These are phyloP conservation scores for Wickerhamiella allomyrinae DNA, from an alignment of 805 yeast species.

Conservation along the genomic window DNA sequence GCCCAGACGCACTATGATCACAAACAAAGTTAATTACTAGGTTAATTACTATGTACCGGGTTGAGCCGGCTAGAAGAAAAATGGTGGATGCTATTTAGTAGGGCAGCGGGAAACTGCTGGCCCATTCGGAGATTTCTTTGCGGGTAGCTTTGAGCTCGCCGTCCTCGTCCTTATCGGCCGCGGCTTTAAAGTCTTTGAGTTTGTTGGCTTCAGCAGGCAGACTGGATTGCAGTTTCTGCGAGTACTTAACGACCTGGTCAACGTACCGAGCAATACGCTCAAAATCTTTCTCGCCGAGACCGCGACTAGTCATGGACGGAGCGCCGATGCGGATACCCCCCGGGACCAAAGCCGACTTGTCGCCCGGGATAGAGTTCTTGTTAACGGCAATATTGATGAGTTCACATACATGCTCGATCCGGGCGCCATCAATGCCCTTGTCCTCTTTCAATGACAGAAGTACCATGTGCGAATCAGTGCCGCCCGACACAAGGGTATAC, in stretches of 20 bases:
- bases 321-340: conserved; percentile 95
- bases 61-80: too few species aligned
- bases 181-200: conserved; percentile 48
- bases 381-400: conserved; percentile 85
- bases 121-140: conserved; percentile 60
- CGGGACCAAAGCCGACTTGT: conserved; percentile 88
- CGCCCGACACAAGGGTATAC: conserved; percentile 70
- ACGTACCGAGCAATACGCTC: conserved; percentile 66
- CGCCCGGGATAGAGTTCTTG: conserved; percentile 95
- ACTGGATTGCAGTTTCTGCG: conserved; percentile 54
- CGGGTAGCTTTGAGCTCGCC: conserved; percentile 46
- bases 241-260: conserved; percentile 60
- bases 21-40: too few species aligned
- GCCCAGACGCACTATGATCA: too few species aligned
- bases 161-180: conserved; percentile 42
- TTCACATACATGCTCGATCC: conserved; percentile 82
- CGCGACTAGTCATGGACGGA: conserved; percentile 98
- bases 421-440: conserved; percentile 79
- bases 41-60: too few species aligned
- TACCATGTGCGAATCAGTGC: conserved; percentile 90
- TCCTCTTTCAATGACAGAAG: conserved; percentile 68
- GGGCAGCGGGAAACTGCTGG: conserved; percentile 69
- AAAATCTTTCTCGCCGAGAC: conserved; percentile 67
- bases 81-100: too few species aligned
- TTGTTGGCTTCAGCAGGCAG: conserved; percentile 42